Conservation (phyloP, 2,329 filamentous ascomycete species). For the Gremmenia infestans region DNA sequence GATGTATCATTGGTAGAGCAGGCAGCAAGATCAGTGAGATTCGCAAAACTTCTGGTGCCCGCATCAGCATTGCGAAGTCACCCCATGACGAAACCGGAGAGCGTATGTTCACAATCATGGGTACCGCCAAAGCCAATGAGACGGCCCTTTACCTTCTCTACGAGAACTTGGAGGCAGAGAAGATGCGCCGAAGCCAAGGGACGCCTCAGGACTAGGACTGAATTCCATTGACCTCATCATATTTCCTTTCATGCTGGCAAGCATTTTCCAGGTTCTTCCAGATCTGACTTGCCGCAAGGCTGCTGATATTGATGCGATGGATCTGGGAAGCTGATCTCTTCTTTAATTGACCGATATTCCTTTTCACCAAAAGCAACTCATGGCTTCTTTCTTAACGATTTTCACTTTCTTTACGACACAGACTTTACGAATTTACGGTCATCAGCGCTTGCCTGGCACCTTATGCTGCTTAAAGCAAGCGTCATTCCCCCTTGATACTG, state of each 20-base stretch:
- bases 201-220: slow-evolving; percentile 32
- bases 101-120: slow-evolving; percentile 99
- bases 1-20: slow-evolving; percentile 93
- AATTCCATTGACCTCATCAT: slow-evolving; percentile 23
- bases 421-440: slow-evolving; percentile 36
- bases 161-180: slow-evolving; percentile 98
- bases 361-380: slow-evolving; percentile 33
- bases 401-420: slow-evolving; percentile 28
- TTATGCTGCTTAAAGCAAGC: slow-evolving; percentile 24
- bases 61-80: slow-evolving; percentile 94
- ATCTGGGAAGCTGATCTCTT: slow-evolving; percentile 32
- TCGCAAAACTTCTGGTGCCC: slow-evolving; percentile 89
- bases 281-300: slow-evolving; percentile 62
- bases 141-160: slow-evolving; percentile 94
- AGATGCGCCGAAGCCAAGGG: slow-evolving; percentile 91
- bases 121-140: slow-evolving; percentile 88
- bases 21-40: slow-evolving; percentile 99
- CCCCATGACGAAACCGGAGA: slow-evolving; percentile 96
- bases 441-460: slow-evolving; percentile 28
- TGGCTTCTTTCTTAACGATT: slow-evolving; percentile 28
- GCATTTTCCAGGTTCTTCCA: slow-evolving; percentile 43
- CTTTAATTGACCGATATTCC: slow-evolving; percentile 27
- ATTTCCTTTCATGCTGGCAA: slow-evolving; percentile 49
- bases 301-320: slow-evolving; percentile 42
- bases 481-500: slow-evolving; percentile 26